Conservation (phyloP, 2,329 filamentous ascomycete genomes). For the Neoarthrinium moseri region DNA sequence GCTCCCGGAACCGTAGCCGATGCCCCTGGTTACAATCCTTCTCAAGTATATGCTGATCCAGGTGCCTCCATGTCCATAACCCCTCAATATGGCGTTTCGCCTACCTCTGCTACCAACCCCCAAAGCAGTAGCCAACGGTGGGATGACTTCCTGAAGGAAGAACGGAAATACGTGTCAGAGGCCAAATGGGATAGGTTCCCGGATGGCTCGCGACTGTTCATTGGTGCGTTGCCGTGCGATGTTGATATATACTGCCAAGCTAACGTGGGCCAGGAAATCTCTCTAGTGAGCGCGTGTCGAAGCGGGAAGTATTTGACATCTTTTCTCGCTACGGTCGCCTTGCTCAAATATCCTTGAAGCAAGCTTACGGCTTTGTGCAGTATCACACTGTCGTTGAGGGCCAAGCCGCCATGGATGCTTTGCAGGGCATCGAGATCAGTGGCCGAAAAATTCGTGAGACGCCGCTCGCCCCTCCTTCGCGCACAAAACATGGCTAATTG, state of each 20-base stretch:
- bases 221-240: conserved; percentile 69
- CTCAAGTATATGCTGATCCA: conserved; percentile 25
- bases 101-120: conserved; percentile 9
- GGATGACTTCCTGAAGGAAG: conserved; percentile 70
- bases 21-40: conserved; percentile 27
- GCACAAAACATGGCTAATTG: background rate
- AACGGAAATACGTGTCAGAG: conserved; percentile 73
- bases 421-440: conserved; percentile 79
- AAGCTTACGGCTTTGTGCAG: conserved; percentile 95
- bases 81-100: conserved; percentile 13
- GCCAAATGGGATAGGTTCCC: conserved; percentile 82
- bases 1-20: conserved; percentile 32
- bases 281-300: conserved; percentile 88
- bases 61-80: conserved; percentile 10
- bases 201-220: conserved; percentile 73
- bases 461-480: conserved; percentile 26
- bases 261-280: conserved; percentile 70
- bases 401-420: conserved; percentile 67
- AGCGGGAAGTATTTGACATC: conserved; percentile 88
- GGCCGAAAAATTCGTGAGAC: conserved; percentile 91
- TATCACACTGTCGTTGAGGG: conserved; percentile 79
- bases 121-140: conserved; percentile 49
- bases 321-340: conserved; percentile 84
- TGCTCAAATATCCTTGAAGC: conserved; percentile 94
- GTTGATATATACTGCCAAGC: no score